phyloP scores from a whole-genome alignment of 257 asterid genomes.

The Nicotiana obtusifolia region DNA sequence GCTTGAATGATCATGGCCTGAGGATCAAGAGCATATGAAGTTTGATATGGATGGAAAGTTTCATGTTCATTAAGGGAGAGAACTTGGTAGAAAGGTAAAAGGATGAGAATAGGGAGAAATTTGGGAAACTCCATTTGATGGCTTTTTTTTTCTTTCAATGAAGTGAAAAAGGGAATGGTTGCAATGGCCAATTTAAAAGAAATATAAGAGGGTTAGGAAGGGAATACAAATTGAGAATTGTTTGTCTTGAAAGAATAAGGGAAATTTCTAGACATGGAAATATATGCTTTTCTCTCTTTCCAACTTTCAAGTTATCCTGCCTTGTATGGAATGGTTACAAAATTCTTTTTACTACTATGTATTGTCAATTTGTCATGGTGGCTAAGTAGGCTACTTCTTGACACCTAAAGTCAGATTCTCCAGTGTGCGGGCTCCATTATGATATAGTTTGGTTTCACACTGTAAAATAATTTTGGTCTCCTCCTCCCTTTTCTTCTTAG shows the following conservation, averaged over 20 bases:
- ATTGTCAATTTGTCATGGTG: background rate
- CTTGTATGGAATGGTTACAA: constrained; percentile 25
- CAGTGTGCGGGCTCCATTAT: constrained; percentile 4
- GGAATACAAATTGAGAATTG: constrained; percentile 24
- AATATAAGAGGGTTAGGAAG: background rate
- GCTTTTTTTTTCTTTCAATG: background rate
- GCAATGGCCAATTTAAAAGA: constrained; percentile 1
- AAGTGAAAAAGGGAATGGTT: background rate
- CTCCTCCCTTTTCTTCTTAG: background rate
- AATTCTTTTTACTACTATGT: constrained; percentile 11
- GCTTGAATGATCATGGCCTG: constrained; percentile 53
- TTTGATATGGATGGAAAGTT: constrained; percentile 15
- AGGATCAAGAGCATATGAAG: constrained; percentile 23
- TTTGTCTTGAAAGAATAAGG: constrained; percentile 42
- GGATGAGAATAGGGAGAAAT: constrained; percentile 18
- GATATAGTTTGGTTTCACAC: background rate
- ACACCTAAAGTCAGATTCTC: constrained; percentile 1
- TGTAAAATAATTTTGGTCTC: background rate
- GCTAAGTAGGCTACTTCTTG: background rate
- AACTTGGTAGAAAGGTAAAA: constrained; percentile 25
- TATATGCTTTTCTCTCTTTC: constrained; percentile 17
- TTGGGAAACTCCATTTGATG: constrained; percentile 29
- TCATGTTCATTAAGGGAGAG: constrained; percentile 29
- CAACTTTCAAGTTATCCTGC: constrained; percentile 44
- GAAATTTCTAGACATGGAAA: constrained; percentile 33